Base-by-base conservation (phyloP, 2,329 filamentous ascomycete genomes). In the Neofusicoccum kwambonambiense region DNA sequence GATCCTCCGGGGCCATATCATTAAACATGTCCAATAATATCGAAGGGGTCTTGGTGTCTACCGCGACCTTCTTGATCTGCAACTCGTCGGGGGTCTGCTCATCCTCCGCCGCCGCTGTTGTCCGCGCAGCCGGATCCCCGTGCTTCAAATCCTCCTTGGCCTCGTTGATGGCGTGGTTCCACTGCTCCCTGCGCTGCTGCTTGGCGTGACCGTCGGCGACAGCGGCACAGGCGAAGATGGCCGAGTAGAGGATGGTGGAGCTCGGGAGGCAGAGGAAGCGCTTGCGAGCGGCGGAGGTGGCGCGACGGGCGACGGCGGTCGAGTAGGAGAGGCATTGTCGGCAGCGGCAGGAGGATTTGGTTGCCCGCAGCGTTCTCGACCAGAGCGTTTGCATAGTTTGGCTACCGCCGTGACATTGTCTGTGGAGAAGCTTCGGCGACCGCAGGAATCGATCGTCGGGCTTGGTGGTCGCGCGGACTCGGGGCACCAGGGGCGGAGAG, bases 381-480 rank as follows among this genome's bases (percentile, higher is more conserved):
- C 88, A 89, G 70, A 91, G 75, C 68, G 83, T 82, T 78, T 86
- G 86, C 90, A 92, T 93, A 73, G 75, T 76, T 76, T 74, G 69
- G 42, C 35, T 60, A 45, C 56, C 42, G 42, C 31, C 58, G 58
- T 51, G 58, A 50, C 58, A 62, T 62, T 51, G 45, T 51, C 56
- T 27, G 56, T 1, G 22, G 9, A n/a, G n/a, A 22, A 17, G 5
- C 19, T 42, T 44, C 39, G 22, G 37, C 6, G 41, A 27, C 27
- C 56, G n/a, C 27, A 22, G 42, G 19, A 45, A 35, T 45, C 54
- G 41, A 8, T 34, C 41, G 41, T 41, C 9, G 7, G 52, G 19
- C 27, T 12, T 13, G 27, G 12, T 11, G 11, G 54, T 35, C 41
- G 27, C 27, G 22, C 22, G 41, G 41, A 13, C 13, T 4, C 11